A percentile compares a stretch with the other conserved stretches of the same genome.
phyloP scores from a whole-genome alignment of 192 early-diverging fungal genomes.

The Cladochytrium replicatum region DNA sequence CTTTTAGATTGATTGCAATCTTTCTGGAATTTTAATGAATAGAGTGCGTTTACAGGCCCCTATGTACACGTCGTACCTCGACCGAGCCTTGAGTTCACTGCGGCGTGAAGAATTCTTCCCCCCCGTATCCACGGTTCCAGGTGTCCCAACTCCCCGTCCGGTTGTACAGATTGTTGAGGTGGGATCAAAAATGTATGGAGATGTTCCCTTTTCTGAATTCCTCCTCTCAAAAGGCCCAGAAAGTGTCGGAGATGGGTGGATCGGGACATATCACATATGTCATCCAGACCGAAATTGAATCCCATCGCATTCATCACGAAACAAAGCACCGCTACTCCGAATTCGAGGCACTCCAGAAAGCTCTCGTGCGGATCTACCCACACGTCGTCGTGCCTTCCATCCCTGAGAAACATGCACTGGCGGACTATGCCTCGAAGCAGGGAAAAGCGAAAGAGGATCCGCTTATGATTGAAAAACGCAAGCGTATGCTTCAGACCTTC shows the following conservation, averaged over 20 bases:
- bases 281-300: slow-evolving; percentile 35
- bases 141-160: too few relatives aligned
- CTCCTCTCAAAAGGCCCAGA: slow-evolving; percentile 23
- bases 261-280: slow-evolving; percentile 40
- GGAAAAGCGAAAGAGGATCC: slow-evolving; percentile 87
- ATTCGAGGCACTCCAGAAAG: slow-evolving; percentile 81
- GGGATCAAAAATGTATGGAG: too few relatives aligned
- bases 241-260: slow-evolving; percentile 24
- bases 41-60: too few relatives aligned
- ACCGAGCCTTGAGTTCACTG: too few relatives aligned
- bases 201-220: too few relatives aligned
- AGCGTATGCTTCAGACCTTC: slow-evolving; percentile 88
- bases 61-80: too few relatives aligned
- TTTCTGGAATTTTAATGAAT: too few relatives aligned
- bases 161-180: too few relatives aligned
- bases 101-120: too few relatives aligned
- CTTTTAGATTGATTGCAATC: too few relatives aligned
- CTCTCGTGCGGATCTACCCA: slow-evolving; percentile 71
- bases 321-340: slow-evolving; percentile 87
- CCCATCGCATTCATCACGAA: slow-evolving; percentile 29
- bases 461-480: slow-evolving; percentile 78
- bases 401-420: slow-evolving; percentile 93
- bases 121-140: too few relatives aligned
- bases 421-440: slow-evolving; percentile 63
- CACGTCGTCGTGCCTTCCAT: slow-evolving; percentile 88